A percentile compares a stretch with the other conserved stretches of the same genome.
phyloP scores from a whole-genome alignment of 2,329 filamentous ascomycete genomes.

The Cordyceps pruinosa region DNA sequence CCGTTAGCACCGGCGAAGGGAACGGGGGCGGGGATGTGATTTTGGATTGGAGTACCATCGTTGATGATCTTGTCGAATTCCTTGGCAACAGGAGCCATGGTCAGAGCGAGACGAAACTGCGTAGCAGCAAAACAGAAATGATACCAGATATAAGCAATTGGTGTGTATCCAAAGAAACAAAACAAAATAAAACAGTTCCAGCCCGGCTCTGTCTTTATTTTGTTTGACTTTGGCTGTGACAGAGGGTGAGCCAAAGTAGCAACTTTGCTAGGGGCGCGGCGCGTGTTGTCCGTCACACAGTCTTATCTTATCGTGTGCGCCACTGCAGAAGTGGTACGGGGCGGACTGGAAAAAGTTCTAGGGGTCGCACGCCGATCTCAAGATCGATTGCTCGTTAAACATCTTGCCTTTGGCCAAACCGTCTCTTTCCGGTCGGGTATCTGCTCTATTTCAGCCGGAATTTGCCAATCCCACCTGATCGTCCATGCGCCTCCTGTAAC shows the following conservation, averaged over 20 bases:
- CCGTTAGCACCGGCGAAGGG: too few species aligned
- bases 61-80: slow-evolving; percentile 17
- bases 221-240: not conserved
- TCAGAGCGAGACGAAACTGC: not conserved
- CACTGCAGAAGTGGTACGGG: not conserved
- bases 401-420: not conserved
- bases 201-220: not conserved
- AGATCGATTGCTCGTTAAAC: too few species aligned
- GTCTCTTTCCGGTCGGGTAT: not conserved
- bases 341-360: not conserved
- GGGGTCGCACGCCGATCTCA: too few species aligned
- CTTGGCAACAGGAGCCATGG: slow-evolving; percentile 14
- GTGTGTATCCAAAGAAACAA: not conserved
- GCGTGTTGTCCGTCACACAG: slow-evolving; percentile 6
- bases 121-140: not conserved
- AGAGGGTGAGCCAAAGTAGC: not conserved
- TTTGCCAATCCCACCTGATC: not conserved
- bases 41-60: slow-evolving; percentile 9
- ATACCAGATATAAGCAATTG: not conserved
- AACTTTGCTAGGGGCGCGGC: not conserved
- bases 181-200: not conserved
- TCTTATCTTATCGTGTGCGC: slow-evolving; percentile 9
- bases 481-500: not conserved
- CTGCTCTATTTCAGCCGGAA: not conserved
- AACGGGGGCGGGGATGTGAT: not conserved